A percentile compares a stretch with the other conserved stretches of the same genome.
phyloP scores from a whole-genome alignment of 345 rosid species.

The Salix dunnii region DNA sequence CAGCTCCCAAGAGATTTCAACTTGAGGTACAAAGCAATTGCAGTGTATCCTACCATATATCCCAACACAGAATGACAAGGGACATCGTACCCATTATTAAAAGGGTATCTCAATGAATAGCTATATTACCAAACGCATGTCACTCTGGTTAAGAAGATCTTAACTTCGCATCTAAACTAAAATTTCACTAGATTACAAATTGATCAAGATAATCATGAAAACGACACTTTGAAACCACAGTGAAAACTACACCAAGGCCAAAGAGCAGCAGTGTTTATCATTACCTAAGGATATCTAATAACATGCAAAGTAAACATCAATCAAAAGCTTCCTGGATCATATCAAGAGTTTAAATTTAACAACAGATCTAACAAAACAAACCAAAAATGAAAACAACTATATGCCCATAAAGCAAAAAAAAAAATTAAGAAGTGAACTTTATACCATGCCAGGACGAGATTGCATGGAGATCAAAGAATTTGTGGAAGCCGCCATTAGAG shows the following conservation, averaged over 20 bases:
- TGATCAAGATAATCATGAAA: background rate
- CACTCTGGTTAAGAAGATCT: background rate
- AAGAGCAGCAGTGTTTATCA: background rate
- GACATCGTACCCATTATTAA: background rate
- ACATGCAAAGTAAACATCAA: background rate
- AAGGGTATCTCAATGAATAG: background rate
- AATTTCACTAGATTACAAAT: background rate
- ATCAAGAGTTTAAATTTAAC: background rate
- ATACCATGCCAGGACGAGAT: slow-evolving; percentile 17
- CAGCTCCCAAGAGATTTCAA: background rate
- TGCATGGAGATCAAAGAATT: slow-evolving; percentile 26
- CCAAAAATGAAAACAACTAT: background rate
- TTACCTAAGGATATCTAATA: background rate
- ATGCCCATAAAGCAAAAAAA: background rate
- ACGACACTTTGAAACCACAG: background rate
- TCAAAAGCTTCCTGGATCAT: slow-evolving; percentile 6
- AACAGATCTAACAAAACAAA: slow-evolving; percentile 11
- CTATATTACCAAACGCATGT: background rate
- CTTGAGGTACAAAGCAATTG: background rate
- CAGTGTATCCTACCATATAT: background rate
- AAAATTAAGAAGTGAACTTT: background rate
- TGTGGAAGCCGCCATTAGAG: slow-evolving; percentile 26
- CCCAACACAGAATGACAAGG: background rate
- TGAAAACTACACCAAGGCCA: background rate
- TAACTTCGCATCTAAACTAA: background rate